Evolutionary conservation across 805 yeast species (phyloP).

Genomic region (Wickerhamiella cacticola): DNA sequence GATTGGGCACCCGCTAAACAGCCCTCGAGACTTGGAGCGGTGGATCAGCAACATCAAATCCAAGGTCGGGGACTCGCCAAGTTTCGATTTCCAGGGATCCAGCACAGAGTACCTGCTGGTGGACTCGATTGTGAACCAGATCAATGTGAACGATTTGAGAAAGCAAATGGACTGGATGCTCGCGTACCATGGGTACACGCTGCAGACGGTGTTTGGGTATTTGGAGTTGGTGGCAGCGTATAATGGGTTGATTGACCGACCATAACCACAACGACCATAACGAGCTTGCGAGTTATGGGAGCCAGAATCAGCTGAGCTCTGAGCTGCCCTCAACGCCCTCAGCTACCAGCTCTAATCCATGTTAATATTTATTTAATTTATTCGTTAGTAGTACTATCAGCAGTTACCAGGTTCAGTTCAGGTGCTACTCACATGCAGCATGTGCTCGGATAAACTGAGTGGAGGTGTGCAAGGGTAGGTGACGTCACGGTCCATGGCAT

Average conservation of each 20-base stretch:
- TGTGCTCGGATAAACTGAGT: no score
- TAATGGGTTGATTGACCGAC: neutral
- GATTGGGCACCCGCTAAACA: neutral
- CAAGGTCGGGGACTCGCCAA: neutral
- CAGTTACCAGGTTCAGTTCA: no score
- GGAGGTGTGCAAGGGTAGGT: no score
- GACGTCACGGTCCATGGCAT: no score
- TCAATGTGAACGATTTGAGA: slow-evolving; percentile 10
- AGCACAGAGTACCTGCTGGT: slow-evolving; percentile 11
- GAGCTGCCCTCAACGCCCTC: no score
- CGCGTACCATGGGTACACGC: slow-evolving; percentile 12
- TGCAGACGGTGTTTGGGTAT: slow-evolving; percentile 13
- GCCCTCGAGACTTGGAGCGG: slow-evolving; percentile 2
- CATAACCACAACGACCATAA: no score
- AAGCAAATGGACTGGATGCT: slow-evolving; percentile 14
- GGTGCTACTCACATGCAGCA: no score
- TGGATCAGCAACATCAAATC: slow-evolving; percentile 7
- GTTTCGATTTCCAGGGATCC: neutral
- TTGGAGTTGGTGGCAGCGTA: slow-evolving; percentile 10
- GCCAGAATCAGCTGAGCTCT: no score
- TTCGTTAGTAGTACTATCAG: neutral
- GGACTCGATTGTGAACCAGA: slow-evolving; percentile 11
- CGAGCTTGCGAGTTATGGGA: no score
- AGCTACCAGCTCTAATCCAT: no score
- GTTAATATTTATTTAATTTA: slow-evolving; percentile 4